Base-by-base conservation (phyloP, 2,329 filamentous ascomycete genomes). In the Rutstroemia sp. region DNA sequence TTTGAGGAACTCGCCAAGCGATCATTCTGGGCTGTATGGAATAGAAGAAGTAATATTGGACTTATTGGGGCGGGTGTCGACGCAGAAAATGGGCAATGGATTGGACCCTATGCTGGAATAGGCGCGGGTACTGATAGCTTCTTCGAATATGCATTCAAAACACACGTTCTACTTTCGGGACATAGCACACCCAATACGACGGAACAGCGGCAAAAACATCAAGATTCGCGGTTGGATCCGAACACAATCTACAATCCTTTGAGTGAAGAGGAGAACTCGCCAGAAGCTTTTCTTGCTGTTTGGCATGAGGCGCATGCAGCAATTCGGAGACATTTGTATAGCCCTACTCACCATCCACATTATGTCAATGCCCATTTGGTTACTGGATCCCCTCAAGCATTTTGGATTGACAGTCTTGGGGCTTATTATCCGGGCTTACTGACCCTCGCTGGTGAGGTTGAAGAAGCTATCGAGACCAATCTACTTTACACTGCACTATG, bases 11-110 rank as follows among this genome's bases (percentile, higher is more conserved):
- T 89, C 16, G 92, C 90, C 0, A 97, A 97, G 71, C 79, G 88
- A 56, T 92, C 94, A 0, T 99, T 99, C 67, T 96, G 92, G 91
- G 88, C 92, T 23, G 90, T 99, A n/a, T 99, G 94, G 94, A 78
- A 86, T 45, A 80, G 89, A 56, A 82, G 92, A 61, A 96, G 90
- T 69, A 81, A 85, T 42, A 90, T 96, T 65, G 90, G 90, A 4
- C 77, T 99, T 23, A 86, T 99, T 61, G 94, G 92, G 7, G 88
- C 90, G 57, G 92, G 92, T 2, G 91, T 99, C 59, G 92, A 96
- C 73, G 90, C 91, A 1, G 92, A 97, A 69, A 87, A 84, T 27
- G 94, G 92, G 0, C 79, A 87, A 63, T 99, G 94, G 94, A 86
- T 94, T 37, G 87, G 87, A 8, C 81, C 88, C 2, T 92, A 90